Evolutionary conservation across 805 yeast species (phyloP).

Genomic region (Komagataella phaffii): DNA sequence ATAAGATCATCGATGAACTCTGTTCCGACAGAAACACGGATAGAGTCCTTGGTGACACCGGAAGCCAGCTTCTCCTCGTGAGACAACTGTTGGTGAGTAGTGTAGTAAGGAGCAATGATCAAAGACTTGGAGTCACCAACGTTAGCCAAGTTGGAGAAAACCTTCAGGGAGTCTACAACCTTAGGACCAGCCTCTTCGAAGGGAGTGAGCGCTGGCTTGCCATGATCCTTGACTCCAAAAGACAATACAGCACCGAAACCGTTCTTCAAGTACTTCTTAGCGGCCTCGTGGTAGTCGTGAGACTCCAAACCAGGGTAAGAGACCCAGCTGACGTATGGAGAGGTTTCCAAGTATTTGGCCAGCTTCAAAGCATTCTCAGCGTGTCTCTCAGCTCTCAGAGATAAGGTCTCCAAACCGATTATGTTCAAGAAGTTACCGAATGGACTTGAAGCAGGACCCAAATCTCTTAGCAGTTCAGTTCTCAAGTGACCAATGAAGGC

Average conservation of each 20-base stretch:
- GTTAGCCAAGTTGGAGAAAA: constrained; percentile 89
- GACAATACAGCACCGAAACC: constrained; percentile 86
- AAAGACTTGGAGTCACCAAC: constrained; percentile 95
- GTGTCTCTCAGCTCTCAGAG: constrained; percentile 90
- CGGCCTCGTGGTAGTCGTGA: constrained; percentile 65
- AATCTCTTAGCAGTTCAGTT: constrained; percentile 78
- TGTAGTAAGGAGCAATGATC: constrained; percentile 91
- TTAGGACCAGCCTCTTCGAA: constrained; percentile 69
- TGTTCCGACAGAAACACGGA: constrained; percentile 84
- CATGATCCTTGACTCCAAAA: constrained; percentile 69
- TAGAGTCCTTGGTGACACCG: constrained; percentile 81
- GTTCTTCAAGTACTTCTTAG: constrained; percentile 67
- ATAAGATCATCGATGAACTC: constrained; percentile 87
- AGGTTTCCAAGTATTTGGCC: constrained; percentile 62
- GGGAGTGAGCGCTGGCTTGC: constrained; percentile 33
- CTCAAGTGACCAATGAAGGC: constrained; percentile 76
- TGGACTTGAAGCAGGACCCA: constrained; percentile 84
- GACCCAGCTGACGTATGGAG: constrained; percentile 70
- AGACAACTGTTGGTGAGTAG: constrained; percentile 86
- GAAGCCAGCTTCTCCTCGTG: constrained; percentile 70
- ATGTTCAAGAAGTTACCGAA: constrained; percentile 75
- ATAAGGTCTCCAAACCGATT: constrained; percentile 90
- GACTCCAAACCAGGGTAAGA: constrained; percentile 83
- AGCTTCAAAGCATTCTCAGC: constrained; percentile 68
- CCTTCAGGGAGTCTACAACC: constrained; percentile 71